Conservation (phyloP, 176 grass and related monocot genomes). For the Oryza australiensis region DNA sequence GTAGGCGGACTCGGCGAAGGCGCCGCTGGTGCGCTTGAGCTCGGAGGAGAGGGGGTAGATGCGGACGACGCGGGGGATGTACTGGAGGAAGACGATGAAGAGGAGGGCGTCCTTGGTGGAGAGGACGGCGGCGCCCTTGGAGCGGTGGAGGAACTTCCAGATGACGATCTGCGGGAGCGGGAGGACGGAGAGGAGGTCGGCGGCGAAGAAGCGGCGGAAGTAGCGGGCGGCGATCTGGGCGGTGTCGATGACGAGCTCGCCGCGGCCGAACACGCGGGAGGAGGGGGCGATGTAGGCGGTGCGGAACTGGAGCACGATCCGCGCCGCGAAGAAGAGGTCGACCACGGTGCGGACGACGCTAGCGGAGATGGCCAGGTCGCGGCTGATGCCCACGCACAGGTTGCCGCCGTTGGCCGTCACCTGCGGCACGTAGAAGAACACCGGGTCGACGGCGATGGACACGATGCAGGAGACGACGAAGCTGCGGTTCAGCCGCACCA, state of each 20-base stretch:
- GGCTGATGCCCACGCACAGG: constrained; percentile 72
- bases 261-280: constrained; percentile 85
- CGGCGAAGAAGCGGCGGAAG: constrained; percentile 66
- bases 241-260: constrained; percentile 89
- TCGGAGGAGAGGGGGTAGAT: constrained; percentile 71
- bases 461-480: constrained; percentile 78
- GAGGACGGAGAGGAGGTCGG: constrained; percentile 70
- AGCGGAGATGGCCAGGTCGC: constrained; percentile 39
- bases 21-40: constrained; percentile 79
- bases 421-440: constrained; percentile 75
- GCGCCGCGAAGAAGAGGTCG: constrained; percentile 72
- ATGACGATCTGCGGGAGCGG: constrained; percentile 81
- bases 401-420: constrained; percentile 35
- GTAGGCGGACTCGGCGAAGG: constrained; percentile 74
- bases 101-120: constrained; percentile 62
- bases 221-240: constrained; percentile 73
- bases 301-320: constrained; percentile 89
- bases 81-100: constrained; percentile 61
- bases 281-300: constrained; percentile 89
- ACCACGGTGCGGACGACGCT: constrained; percentile 60
- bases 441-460: constrained; percentile 74
- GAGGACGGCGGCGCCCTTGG: constrained; percentile 47
- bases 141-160: constrained; percentile 57
- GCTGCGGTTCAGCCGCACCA: constrained; percentile 64
- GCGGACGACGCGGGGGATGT: constrained; percentile 68